phyloP scores from a whole-genome alignment of 2,329 filamentous ascomycete genomes.

The Monosporascus sp. region DNA sequence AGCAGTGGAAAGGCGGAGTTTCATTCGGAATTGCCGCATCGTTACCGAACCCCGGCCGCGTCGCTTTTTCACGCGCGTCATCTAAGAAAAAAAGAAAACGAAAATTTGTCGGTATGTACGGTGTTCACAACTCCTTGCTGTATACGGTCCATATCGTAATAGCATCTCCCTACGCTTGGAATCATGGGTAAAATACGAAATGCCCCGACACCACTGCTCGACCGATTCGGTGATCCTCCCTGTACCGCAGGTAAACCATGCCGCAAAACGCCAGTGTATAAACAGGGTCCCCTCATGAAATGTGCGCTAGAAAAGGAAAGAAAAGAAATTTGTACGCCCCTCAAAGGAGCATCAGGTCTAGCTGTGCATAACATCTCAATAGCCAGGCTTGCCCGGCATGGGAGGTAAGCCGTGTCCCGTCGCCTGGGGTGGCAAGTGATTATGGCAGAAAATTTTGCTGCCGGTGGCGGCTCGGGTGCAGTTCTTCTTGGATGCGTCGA shows the following conservation, averaged over 20 bases:
- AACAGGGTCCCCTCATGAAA: neutral
- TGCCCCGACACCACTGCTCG: neutral
- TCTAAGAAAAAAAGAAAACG: neutral
- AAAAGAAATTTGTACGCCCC: neutral
- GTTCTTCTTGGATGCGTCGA: slow-evolving; percentile 57
- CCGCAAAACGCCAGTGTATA: neutral
- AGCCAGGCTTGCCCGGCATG: slow-evolving; percentile 52
- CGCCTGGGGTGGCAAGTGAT: slow-evolving; percentile 46
- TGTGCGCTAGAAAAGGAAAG: neutral
- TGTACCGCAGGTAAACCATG: neutral
- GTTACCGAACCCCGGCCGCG: no score
- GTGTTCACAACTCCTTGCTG: neutral
- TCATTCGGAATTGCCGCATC: no score
- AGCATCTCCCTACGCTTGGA: neutral
- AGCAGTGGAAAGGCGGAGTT: no score
- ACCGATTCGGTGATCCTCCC: neutral
- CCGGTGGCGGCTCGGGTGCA: slow-evolving; percentile 33
- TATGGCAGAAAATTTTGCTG: slow-evolving; percentile 53
- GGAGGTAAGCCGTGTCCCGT: slow-evolving; percentile 43
- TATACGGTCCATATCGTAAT: neutral
- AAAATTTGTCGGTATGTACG: neutral
- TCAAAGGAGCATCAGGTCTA: neutral
- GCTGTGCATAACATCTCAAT: slow-evolving; percentile 28
- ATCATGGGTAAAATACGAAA: neutral
- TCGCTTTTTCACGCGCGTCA: no score